These are phyloP conservation scores for Huntiella abstrusa DNA, from an alignment of 2,329 filamentous ascomycete genomes.

Conservation along the genomic window DNA sequence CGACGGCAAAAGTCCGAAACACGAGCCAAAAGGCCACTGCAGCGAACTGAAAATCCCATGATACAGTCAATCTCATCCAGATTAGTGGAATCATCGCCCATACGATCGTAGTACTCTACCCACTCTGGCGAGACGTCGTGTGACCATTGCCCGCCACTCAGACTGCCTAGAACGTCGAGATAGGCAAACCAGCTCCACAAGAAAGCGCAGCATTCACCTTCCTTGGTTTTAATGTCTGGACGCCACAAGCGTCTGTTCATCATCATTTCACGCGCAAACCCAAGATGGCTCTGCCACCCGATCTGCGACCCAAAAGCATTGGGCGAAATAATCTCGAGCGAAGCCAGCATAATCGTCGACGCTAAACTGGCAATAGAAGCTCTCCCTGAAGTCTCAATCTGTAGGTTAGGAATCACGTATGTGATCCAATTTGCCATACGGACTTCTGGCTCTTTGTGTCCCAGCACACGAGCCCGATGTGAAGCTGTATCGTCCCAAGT, in stretches of 20 bases:
- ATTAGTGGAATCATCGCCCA: conserved; percentile 30
- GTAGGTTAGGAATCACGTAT: conserved; percentile 45
- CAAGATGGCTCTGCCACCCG: conserved; percentile 63
- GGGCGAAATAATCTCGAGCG: conserved; percentile 66
- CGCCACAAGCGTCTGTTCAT: conserved; percentile 22
- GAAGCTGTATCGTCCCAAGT: conserved; percentile 30
- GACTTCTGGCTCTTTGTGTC: conserved; percentile 54
- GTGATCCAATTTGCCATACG: conserved; percentile 67
- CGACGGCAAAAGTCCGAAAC: conserved; percentile 52
- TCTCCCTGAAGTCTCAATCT: neutral
- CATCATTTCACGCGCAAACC: conserved; percentile 58
- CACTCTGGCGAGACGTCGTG: conserved; percentile 28
- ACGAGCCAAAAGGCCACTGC: conserved; percentile 32
- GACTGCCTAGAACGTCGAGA: conserved; percentile 57
- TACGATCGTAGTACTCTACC: conserved; percentile 30
- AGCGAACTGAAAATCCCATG: conserved; percentile 30
- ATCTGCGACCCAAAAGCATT: conserved; percentile 65
- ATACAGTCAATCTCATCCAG: conserved; percentile 62
- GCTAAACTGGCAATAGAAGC: conserved; percentile 38
- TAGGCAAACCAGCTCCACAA: conserved; percentile 71
- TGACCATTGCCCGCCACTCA: conserved; percentile 38
- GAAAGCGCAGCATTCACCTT: conserved; percentile 40
- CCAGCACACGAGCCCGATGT: conserved; percentile 56
- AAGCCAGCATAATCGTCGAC: conserved; percentile 69
- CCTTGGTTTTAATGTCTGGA: conserved; percentile 17